Conservation (phyloP, 768 basidiomycete genomes). For the Rhizopogon rudus region DNA sequence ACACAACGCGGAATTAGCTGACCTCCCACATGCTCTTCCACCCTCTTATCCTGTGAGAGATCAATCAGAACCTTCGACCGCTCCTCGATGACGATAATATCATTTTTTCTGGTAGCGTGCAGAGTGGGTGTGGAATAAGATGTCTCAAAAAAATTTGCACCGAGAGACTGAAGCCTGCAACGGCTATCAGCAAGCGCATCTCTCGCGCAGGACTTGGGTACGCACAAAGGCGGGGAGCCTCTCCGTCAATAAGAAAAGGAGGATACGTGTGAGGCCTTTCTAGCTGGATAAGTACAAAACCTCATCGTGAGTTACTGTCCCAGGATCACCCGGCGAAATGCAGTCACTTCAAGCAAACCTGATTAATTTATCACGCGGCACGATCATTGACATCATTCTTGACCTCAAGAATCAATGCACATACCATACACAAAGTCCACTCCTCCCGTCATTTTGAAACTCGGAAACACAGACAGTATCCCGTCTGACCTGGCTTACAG, state of each 20-base stretch:
- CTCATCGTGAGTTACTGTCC: conserved; percentile 1
- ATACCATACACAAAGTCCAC: too few species aligned
- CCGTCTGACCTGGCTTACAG: too few species aligned
- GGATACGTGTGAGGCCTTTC: conserved; percentile 50
- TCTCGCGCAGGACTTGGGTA: not conserved
- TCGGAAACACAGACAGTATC: too few species aligned
- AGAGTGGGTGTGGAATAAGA: conserved; percentile 67
- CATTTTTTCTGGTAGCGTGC: conserved; percentile 68
- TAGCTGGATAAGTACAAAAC: conserved; percentile 31
- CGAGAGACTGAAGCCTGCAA: conserved; percentile 65
- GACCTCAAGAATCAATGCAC: too few species aligned
- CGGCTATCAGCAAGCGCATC: conserved; percentile 11
- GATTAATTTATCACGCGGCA: too few species aligned
- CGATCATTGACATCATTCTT: too few species aligned
- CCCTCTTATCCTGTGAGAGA: too few species aligned
- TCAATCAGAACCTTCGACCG: conserved; percentile 54
- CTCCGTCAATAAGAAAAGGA: conserved; percentile 57
- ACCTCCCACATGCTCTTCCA: conserved; percentile 81
- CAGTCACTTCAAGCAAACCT: too few species aligned
- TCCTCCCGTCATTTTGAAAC: too few species aligned
- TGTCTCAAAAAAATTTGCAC: conserved; percentile 43
- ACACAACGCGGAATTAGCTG: conserved; percentile 16
- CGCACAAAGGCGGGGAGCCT: conserved; percentile 69
- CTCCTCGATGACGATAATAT: conserved; percentile 70
- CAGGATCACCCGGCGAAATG: not conserved